phyloP scores from a whole-genome alignment of 2,329 filamentous ascomycete genomes.

The Xylaria arbuscula region DNA sequence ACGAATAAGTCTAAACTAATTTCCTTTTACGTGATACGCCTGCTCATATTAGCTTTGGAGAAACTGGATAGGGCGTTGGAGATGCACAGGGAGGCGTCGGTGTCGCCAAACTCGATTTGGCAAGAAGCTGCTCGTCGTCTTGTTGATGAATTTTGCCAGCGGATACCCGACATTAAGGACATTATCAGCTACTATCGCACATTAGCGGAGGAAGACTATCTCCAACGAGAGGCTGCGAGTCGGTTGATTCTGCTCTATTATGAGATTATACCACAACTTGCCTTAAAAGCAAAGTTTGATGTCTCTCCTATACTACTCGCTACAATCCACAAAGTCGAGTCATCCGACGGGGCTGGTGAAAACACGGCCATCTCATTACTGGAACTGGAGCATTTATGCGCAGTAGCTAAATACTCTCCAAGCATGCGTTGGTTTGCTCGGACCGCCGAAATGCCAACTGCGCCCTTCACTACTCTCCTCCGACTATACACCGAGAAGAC shows the following conservation, averaged over 20 bases:
- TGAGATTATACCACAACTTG: slow-evolving; percentile 80
- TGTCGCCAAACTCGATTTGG: slow-evolving; percentile 69
- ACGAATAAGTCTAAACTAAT: slow-evolving; percentile 81
- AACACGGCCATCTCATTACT: slow-evolving; percentile 70
- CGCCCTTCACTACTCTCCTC: slow-evolving; percentile 78
- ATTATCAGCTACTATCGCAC: slow-evolving; percentile 79
- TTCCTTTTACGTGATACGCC: slow-evolving; percentile 83
- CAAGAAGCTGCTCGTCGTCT: slow-evolving; percentile 74
- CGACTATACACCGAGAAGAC: slow-evolving; percentile 65
- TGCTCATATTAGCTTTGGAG: slow-evolving; percentile 80
- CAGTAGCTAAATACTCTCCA: slow-evolving; percentile 82
- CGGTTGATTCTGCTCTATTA: slow-evolving; percentile 87
- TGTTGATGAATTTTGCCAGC: slow-evolving; percentile 77
- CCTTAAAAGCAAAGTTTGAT: slow-evolving; percentile 87
- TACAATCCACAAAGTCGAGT: slow-evolving; percentile 71
- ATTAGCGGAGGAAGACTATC: slow-evolving; percentile 72
- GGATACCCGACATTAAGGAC: slow-evolving; percentile 85
- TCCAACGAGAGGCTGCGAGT: slow-evolving; percentile 83
- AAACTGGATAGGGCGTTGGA: slow-evolving; percentile 76
- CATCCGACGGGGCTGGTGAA: slow-evolving; percentile 61
- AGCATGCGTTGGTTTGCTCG: slow-evolving; percentile 93
- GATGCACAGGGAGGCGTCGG: slow-evolving; percentile 64
- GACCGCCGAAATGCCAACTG: slow-evolving; percentile 69
- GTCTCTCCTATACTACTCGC: slow-evolving; percentile 80
- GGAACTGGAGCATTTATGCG: slow-evolving; percentile 83